Base-by-base conservation (phyloP, 108 stramenopile species). In the Skeletonema marinoi region DNA sequence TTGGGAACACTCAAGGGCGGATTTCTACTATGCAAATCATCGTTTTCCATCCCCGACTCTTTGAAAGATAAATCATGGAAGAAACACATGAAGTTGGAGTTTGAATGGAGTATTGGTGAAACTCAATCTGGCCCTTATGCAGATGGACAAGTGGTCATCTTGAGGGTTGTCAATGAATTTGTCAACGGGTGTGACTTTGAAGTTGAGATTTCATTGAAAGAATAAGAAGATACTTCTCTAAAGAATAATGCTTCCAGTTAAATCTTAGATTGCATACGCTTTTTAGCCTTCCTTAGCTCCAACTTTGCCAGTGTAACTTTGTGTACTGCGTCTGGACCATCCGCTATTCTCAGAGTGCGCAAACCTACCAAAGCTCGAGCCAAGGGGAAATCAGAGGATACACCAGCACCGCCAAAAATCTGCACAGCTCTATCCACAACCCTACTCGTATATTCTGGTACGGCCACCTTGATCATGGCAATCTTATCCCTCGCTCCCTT, bases 241-340 rank as follows among this genome's bases (percentile, higher is more conserved):
- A 12, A 42, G 41, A 46, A 16, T 44, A 44, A 44, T 46, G 16
- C 44, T 46, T n/a, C 1, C 3, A 46, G 3, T 46, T 46, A 46
- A 46, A 76, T 19, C 65, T 60, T 66, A 14, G 74, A 75, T 60
- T 54, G 54, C 31, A 68, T 33, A n/a, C 59, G 64, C 13, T 78
- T 13, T 31, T 74, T 68, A 6, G 79, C 77, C 59, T 88, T 85
- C 50, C 79, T 90, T n/a, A 93, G 58, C 78, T 96, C 92, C 74
- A 90, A 54, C 64, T 77, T 48, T 1, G 93, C 95, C 59, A 96
- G 82, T 10, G 90, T 87, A 50, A 85, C 76, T 59, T 84, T 86
- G 73, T 96, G 98, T 31, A 98, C 98, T 38, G 92, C 98, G 80
- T 99, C 98, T 0, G 98, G 98, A 7, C 98, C 98, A 80, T 99